Evolutionary conservation across 208 protist genomes (phyloP), one percentile per base, ranked within the genome.

Genomic region (Leishmania guyanensis): DNA sequence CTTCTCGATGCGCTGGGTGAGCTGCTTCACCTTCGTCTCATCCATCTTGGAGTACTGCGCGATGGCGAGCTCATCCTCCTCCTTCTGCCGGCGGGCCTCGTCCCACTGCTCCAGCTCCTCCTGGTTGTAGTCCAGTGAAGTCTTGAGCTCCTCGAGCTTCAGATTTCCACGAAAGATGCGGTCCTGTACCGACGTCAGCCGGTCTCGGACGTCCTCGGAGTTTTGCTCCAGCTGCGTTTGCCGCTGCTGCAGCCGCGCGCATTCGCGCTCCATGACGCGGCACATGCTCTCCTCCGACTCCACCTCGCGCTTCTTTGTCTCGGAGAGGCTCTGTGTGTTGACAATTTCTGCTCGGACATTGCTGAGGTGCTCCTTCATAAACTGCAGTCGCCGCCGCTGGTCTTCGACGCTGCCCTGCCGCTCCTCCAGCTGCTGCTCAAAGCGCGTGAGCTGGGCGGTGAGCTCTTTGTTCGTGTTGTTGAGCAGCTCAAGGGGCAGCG

Each of bases 71-170:
- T 91, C 92, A 85, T 99, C 97, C 80, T 98, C 96, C 81, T 98
- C 96, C 87, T 99, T 99, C 80, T 99, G 97, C 68, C 89, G 79
- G 36, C 91, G 88, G 1, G 97, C 97, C 58, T 97, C 69, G 73
- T 97, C 94, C 97, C 97, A 99, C 89, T 99, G 96, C 85, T 98
- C 96, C 8, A 99, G 86, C 88, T 98, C 95, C 72, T 99, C 95
- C 84, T 99, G 95, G 84, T 99, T 98, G 88, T 96, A 98, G 81
- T 92, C 90, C 93, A 98, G 94, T n/a, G 96, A 88, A 0, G 83
- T 72, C 83, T 98, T 98, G 73, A 98, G 89, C 75, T 92, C 88
- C 75, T 98, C 97, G 82, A 99, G 93, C 77, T 92, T 91, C 39
- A 98, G 91, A 84, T 98, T 98, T 48, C 94, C 92, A 64, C 93